A percentile compares a stretch with the other conserved stretches of the same genome.
phyloP scores from a whole-genome alignment of 768 basidiomycete genomes.

The Podaxis sp. region DNA sequence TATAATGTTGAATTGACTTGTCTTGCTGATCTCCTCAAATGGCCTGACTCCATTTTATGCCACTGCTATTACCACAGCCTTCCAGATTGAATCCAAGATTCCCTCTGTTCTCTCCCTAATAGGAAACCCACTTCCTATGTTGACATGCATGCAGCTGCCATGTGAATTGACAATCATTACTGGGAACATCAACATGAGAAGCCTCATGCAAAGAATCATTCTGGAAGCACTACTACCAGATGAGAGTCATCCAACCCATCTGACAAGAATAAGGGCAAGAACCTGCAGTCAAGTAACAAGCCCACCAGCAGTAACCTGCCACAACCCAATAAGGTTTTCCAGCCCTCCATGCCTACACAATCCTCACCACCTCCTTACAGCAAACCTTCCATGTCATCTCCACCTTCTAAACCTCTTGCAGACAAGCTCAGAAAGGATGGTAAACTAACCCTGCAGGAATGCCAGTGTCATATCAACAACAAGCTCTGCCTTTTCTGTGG shows the following conservation, averaged over 20 bases:
- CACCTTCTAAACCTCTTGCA: neutral
- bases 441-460: neutral
- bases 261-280: too few relatives aligned
- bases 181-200: neutral
- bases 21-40: too few relatives aligned
- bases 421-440: neutral
- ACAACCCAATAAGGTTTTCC: too few relatives aligned
- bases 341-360: too few relatives aligned
- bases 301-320: too few relatives aligned
- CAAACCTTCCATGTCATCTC: neutral
- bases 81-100: neutral
- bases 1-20: too few relatives aligned
- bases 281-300: too few relatives aligned
- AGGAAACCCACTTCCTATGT: neutral
- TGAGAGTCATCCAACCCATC: too few relatives aligned
- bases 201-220: neutral
- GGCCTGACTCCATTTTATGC: too few relatives aligned
- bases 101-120: neutral
- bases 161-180: neutral
- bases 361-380: too few relatives aligned
- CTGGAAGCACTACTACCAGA: neutral
- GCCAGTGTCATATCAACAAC: neutral
- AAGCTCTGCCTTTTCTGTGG: too few relatives aligned
- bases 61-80: neutral
- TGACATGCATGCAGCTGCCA: neutral